Base-by-base conservation (phyloP, 148 eudicot species). In the Rhododendron vialii region DNA sequence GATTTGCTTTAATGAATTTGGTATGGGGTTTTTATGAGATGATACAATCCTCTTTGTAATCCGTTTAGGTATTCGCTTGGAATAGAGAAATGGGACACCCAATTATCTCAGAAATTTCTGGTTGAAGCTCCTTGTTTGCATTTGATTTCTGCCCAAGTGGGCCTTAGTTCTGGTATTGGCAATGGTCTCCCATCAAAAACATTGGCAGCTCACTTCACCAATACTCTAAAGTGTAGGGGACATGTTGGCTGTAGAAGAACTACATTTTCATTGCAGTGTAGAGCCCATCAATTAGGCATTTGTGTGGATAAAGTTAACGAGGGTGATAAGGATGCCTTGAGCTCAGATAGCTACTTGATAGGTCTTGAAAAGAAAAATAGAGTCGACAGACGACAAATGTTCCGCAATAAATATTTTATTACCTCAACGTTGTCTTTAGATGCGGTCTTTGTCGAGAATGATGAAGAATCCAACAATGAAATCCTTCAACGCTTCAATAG, bases 381-480 rank as follows among this genome's bases (percentile, higher is more conserved):
- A 71, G 63, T 20, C 63, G 1, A 18, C 17, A 18, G 63, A 57
- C 63, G 63, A 57, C 89, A 87, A 73, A 76, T 81, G 8, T 14
- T 28, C 74, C 48, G 87, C 30, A 90, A 90, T 73, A 90, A 85
- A 83, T 85, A 90, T 79, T 51, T 59, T 79, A 53, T 80, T 74
- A 48, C 78, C 22, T 78, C 86, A 22, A 53, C 35, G 47, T 65
- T 73, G 28, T 88, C 85, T 53, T 80, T 85, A 12, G 91, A 92
- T 83, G 94, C 94, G 59, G 86, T 87, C 30, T 93, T 93, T 87
- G 90, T 92, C 50, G 92, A 84, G 30, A 95, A 95, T 78, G 89
- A 92, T 80, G 96, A 93, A 90, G 89, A 84, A n/a, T 90, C 87
- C 14, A 95, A 96, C 90, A 94, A 93, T 78, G 74, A 88, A 71